A percentile compares a stretch with the other conserved stretches of the same genome.
These are phyloP conservation scores for Didymella segeticola DNA, from an alignment of 2,329 filamentous ascomycete species.

Conservation along the genomic window DNA sequence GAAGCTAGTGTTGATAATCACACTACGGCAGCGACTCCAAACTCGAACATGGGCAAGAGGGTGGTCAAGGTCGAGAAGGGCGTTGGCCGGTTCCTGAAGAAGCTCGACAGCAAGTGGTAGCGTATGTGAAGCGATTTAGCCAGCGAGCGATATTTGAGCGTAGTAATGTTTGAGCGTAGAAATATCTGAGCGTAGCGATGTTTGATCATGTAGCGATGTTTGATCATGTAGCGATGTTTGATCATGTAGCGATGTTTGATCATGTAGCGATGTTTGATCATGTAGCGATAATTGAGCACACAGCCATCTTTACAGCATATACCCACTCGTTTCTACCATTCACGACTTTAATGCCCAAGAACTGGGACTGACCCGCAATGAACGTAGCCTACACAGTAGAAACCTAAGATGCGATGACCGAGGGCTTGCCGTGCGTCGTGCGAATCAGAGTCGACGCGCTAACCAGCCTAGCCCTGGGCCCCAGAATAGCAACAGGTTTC, in stretches of 20 bases:
- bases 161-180: too few species aligned
- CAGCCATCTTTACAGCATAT: slow-evolving; percentile 3
- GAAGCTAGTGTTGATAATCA: slow-evolving; percentile 53
- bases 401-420: slow-evolving; percentile 22
- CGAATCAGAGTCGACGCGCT: slow-evolving; percentile 22
- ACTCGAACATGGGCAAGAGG: slow-evolving; percentile 68
- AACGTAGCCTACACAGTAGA: too few species aligned
- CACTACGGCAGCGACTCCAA: slow-evolving; percentile 28
- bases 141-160: slow-evolving; percentile 3
- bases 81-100: slow-evolving; percentile 75
- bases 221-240: too few species aligned
- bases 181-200: too few species aligned
- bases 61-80: slow-evolving; percentile 73
- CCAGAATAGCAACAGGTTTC: slow-evolving; percentile 37
- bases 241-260: too few species aligned
- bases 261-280: too few species aligned
- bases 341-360: not conserved
- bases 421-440: slow-evolving; percentile 7
- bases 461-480: slow-evolving; percentile 18
- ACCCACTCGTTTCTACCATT: slow-evolving; percentile 4
- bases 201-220: too few species aligned
- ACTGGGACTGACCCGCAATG: slow-evolving; percentile 2
- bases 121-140: slow-evolving; percentile 3
- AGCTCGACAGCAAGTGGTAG: slow-evolving; percentile 74
- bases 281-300: too few species aligned